A percentile compares a stretch with the other conserved stretches of the same genome.
phyloP scores from a whole-genome alignment of 306 rosid species.

The Malus orientalis region DNA sequence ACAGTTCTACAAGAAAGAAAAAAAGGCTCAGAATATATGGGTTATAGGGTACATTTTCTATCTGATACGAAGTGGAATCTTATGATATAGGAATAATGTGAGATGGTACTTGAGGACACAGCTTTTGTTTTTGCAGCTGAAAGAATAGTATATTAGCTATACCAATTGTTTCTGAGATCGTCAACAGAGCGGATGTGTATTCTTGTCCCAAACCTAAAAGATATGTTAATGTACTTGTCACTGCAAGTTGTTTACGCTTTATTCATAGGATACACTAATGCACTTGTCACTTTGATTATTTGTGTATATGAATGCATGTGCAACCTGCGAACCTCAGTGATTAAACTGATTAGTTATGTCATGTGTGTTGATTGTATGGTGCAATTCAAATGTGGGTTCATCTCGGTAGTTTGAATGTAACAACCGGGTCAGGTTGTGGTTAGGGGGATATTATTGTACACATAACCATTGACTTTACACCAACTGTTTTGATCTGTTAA shows the following conservation, averaged over 20 bases:
- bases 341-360: too few relatives aligned
- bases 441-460: too few relatives aligned
- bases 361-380: background rate
- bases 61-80: background rate
- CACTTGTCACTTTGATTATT: too few relatives aligned
- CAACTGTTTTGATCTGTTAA: background rate
- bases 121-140: background rate
- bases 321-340: background rate
- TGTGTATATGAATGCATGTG: too few relatives aligned
- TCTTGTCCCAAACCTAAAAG: background rate
- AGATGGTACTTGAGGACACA: background rate
- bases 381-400: background rate
- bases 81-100: background rate
- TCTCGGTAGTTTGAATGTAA: too few relatives aligned
- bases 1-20: too few relatives aligned
- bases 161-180: background rate
- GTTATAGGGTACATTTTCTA: background rate
- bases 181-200: background rate
- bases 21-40: too few relatives aligned
- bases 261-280: too few relatives aligned
- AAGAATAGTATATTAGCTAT: background rate
- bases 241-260: background rate
- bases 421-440: too few relatives aligned
- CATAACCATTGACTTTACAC: background rate
- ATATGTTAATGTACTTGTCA: background rate